These are phyloP conservation scores for Dalechampia spathulata DNA, from an alignment of 441 rosid genomes.

Conservation along the genomic window DNA sequence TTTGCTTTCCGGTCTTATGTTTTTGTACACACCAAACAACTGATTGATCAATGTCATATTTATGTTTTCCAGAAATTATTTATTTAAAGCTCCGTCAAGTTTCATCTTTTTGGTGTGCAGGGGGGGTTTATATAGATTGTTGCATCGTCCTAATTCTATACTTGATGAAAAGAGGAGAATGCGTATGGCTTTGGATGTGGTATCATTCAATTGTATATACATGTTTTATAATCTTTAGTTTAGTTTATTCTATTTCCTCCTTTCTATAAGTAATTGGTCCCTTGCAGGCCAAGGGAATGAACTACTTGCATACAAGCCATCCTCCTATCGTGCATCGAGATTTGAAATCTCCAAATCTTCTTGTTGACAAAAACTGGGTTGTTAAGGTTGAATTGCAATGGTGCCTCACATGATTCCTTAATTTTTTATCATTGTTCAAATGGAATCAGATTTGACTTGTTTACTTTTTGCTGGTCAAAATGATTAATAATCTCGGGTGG, in stretches of 20 bases:
- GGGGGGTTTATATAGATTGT: slow-evolving; percentile 88
- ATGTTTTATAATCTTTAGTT: not conserved
- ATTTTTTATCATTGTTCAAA: not conserved
- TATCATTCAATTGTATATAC: slow-evolving; percentile 28
- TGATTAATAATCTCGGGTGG: not conserved
- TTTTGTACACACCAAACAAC: too few species aligned
- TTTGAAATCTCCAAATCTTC: slow-evolving; percentile 95
- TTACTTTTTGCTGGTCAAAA: slow-evolving; percentile 5
- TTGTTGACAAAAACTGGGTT: slow-evolving; percentile 94
- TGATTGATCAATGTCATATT: too few species aligned
- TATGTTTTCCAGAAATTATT: too few species aligned
- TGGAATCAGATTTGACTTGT: slow-evolving; percentile 6
- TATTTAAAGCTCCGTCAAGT: too few species aligned
- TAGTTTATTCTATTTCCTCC: not conserved
- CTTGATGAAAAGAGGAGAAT: slow-evolving; percentile 85
- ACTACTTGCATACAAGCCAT: slow-evolving; percentile 91
- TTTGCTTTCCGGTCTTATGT: not conserved
- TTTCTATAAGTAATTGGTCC: slow-evolving; percentile 12
- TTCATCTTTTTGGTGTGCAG: slow-evolving; percentile 32
- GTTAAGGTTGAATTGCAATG: slow-evolving; percentile 62
- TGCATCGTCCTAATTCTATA: slow-evolving; percentile 72
- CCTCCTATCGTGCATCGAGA: slow-evolving; percentile 97
- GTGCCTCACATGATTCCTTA: not conserved
- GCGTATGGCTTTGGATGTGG: slow-evolving; percentile 98
- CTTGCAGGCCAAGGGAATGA: slow-evolving; percentile 96